Conservation (phyloP, 345 rosid genomes). For the Salix dunnii region DNA sequence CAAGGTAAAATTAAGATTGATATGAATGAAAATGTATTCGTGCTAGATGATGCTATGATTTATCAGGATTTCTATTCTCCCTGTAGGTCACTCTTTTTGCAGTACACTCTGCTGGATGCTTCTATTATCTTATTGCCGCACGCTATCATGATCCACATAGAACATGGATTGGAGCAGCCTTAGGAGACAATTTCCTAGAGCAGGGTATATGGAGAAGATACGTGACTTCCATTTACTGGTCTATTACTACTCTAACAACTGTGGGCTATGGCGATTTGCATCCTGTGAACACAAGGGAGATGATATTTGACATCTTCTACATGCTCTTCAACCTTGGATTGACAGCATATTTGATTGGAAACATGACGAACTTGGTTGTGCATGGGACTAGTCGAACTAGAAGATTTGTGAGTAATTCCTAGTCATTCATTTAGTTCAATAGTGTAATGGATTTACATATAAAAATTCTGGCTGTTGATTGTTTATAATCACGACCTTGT, state of each 20-base stretch:
- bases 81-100: conserved; percentile 85
- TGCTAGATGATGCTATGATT: background rate
- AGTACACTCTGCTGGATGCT: conserved; percentile 88
- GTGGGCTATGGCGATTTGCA: conserved; percentile 96
- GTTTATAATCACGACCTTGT: background rate
- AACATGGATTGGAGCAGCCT: conserved; percentile 71
- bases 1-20: background rate
- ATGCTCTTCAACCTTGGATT: conserved; percentile 91
- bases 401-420: conserved; percentile 57
- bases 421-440: background rate
- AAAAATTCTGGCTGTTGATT: background rate
- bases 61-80: conserved; percentile 6
- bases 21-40: background rate
- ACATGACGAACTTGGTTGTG: conserved; percentile 97
- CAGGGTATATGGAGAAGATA: conserved; percentile 62
- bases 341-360: conserved; percentile 89
- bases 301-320: conserved; percentile 83
- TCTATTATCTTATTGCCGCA: conserved; percentile 84
- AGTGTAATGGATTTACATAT: background rate
- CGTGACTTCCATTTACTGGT: conserved; percentile 92
- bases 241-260: conserved; percentile 89
- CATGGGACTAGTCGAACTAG: conserved; percentile 94
- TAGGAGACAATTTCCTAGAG: conserved; percentile 39
- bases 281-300: conserved; percentile 78
- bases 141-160: conserved; percentile 42